These are phyloP conservation scores for Venturia effusa DNA, from an alignment of 2,329 filamentous ascomycete genomes.

Conservation along the genomic window DNA sequence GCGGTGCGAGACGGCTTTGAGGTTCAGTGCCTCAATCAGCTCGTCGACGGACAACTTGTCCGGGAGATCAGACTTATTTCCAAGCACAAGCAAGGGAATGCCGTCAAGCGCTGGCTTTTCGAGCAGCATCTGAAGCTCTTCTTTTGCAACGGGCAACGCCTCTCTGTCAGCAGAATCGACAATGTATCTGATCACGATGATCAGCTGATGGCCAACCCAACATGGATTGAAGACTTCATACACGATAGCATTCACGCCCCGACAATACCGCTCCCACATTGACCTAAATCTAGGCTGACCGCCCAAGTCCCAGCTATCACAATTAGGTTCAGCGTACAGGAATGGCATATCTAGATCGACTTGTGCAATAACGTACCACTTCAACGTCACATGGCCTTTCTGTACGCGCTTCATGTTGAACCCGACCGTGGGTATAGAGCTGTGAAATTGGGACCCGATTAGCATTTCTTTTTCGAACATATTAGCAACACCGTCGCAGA, in stretches of 20 bases:
- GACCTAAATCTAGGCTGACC: constrained; percentile 93
- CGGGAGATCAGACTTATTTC: constrained; percentile 95
- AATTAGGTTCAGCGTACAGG: not conserved
- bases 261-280: constrained; percentile 99
- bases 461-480: not conserved
- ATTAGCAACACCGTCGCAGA: constrained; percentile 5
- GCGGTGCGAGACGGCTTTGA: constrained; percentile 79
- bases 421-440: constrained; percentile 94
- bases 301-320: constrained; percentile 76
- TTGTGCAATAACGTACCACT: constrained; percentile 53
- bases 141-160: constrained; percentile 72
- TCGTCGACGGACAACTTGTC: constrained; percentile 88
- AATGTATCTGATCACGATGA: constrained; percentile 58
- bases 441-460: constrained; percentile 29
- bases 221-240: constrained; percentile 29
- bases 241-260: constrained; percentile 94
- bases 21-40: constrained; percentile 81
- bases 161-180: constrained; percentile 86
- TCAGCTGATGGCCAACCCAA: constrained; percentile 5
- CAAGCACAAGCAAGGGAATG: constrained; percentile 86
- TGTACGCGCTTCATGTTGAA: constrained; percentile 99
- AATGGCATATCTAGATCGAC: not conserved
- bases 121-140: constrained; percentile 85
- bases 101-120: constrained; percentile 73
- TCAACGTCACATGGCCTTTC: constrained; percentile 94